These are phyloP conservation scores for Tremella fuciformis DNA, from an alignment of 768 basidiomycete genomes.

Conservation along the genomic window DNA sequence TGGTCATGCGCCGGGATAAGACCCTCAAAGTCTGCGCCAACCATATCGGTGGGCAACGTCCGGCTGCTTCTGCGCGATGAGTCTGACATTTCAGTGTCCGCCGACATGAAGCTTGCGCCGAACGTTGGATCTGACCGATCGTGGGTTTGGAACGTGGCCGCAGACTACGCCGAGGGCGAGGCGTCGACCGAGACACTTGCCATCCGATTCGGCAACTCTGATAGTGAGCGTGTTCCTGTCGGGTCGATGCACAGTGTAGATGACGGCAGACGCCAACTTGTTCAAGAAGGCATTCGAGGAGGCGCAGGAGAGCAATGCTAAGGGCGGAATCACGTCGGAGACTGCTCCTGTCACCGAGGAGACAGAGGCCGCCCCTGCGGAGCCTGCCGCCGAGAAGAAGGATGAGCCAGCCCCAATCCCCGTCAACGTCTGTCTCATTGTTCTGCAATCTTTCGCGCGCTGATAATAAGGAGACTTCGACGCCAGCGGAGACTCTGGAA, in stretches of 20 bases:
- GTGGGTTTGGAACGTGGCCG: constrained; percentile 97
- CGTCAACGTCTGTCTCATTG: constrained; percentile 29
- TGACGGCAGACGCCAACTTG: constrained; percentile 65
- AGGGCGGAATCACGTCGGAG: constrained; percentile 8
- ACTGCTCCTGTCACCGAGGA: constrained; percentile 7
- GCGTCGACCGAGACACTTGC: constrained; percentile 93
- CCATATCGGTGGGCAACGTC: constrained; percentile 68
- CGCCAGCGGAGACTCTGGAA: constrained; percentile 28
- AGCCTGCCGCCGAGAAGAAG: constrained; percentile 8
- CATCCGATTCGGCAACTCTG: constrained; percentile 94
- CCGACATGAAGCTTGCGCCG: constrained; percentile 90
- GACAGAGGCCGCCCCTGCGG: constrained; percentile 19
- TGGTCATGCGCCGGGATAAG: constrained; percentile 99
- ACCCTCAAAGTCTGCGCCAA: constrained; percentile 99
- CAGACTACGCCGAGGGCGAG: constrained; percentile 77
- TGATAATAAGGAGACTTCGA: constrained; percentile 31
- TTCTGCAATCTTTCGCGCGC: not conserved
- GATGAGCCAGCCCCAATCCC: constrained; percentile 15
- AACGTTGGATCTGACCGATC: constrained; percentile 98
- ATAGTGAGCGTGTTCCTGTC: constrained; percentile 62
- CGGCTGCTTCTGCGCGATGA: no score
- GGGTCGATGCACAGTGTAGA: not conserved
- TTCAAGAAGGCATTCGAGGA: constrained; percentile 89
- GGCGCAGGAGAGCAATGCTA: constrained; percentile 60
- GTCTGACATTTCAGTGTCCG: constrained; percentile 60